Evolutionary conservation across 371 early-diverging fungal genomes (phyloP).

Genomic region (Dichotomocladium elegans): DNA sequence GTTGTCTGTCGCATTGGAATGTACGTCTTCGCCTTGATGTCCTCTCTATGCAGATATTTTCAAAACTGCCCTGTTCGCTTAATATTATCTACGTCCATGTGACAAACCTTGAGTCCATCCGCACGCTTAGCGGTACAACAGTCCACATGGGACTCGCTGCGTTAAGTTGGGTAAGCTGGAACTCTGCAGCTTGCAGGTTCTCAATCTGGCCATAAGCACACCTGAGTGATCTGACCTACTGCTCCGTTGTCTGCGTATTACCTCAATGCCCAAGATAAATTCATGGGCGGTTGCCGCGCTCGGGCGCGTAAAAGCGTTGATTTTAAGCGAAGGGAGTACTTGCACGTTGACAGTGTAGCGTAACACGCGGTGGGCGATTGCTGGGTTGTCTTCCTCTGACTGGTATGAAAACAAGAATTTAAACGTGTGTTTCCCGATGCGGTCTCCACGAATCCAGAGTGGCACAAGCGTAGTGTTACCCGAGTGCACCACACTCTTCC

Average conservation of each 20-base stretch:
- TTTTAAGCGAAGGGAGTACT: conserved; percentile 83
- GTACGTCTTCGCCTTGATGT: conserved; percentile 31
- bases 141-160: conserved; percentile 73
- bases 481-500: conserved; percentile 54
- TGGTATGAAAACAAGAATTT: conserved; percentile 67
- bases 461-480: conserved; percentile 76
- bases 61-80: neutral
- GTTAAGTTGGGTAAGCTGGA: conserved; percentile 69
- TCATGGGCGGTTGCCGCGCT: conserved; percentile 68
- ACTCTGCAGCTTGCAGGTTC: conserved; percentile 60
- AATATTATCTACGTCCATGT: neutral
- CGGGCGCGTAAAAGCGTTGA: conserved; percentile 92
- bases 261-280: conserved; percentile 88
- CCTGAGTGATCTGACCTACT: too few species aligned
- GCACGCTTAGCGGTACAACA: conserved; percentile 52
- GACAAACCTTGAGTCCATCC: conserved; percentile 19
- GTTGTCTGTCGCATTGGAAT: conserved; percentile 61
- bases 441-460: conserved; percentile 88
- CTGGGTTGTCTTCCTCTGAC: conserved; percentile 64
- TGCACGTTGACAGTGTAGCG: conserved; percentile 56
- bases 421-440: conserved; percentile 82
- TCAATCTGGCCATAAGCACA: conserved; percentile 62
- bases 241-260: conserved; percentile 18
- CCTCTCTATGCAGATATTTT: conserved; percentile 12
- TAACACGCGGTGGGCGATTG: conserved; percentile 65